A percentile compares a stretch with the other conserved stretches of the same genome.
These are phyloP conservation scores for Gryganskiella cystojenkinii DNA, from an alignment of 192 early-diverging fungal genomes.

Conservation along the genomic window DNA sequence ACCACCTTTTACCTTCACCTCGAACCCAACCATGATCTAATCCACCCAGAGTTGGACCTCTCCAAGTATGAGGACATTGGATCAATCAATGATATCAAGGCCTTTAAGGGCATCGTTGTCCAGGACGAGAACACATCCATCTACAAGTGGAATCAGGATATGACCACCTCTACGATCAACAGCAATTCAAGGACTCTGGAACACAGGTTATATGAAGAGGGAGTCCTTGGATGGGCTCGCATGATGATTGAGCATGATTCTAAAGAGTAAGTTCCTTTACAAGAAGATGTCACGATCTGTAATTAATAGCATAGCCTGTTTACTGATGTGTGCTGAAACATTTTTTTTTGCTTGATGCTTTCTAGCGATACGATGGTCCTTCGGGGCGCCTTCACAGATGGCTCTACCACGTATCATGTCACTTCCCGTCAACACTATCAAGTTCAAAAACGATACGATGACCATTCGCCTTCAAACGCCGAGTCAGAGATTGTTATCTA, in stretches of 20 bases:
- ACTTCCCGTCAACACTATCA: constrained; percentile 29
- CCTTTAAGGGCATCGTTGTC: constrained; percentile 33
- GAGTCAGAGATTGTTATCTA: constrained; percentile 20
- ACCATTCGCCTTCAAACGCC: neutral
- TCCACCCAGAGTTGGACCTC: constrained; percentile 16
- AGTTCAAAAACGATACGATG: constrained; percentile 19
- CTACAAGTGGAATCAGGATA: constrained; percentile 18
- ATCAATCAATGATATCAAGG: constrained; percentile 17
- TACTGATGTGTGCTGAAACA: neutral
- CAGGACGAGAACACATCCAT: constrained; percentile 2
- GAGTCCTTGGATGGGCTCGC: constrained; percentile 32
- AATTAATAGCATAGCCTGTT: neutral
- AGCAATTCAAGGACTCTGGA: neutral
- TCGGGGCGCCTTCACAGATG: constrained; percentile 19
- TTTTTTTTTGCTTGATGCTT: neutral
- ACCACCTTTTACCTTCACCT: constrained; percentile 20
- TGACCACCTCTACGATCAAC: neutral
- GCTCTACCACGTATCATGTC: constrained; percentile 24
- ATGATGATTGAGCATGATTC: constrained; percentile 38
- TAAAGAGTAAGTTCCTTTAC: constrained; percentile 14
- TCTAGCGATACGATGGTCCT: constrained; percentile 16
- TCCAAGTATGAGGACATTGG: neutral
- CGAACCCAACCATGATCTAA: constrained; percentile 21
- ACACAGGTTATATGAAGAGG: constrained; percentile 24
- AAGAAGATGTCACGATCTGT: neutral